Evolutionary conservation across 371 early-diverging fungal species (phyloP).

Genomic region (Zychaea mexicana): DNA sequence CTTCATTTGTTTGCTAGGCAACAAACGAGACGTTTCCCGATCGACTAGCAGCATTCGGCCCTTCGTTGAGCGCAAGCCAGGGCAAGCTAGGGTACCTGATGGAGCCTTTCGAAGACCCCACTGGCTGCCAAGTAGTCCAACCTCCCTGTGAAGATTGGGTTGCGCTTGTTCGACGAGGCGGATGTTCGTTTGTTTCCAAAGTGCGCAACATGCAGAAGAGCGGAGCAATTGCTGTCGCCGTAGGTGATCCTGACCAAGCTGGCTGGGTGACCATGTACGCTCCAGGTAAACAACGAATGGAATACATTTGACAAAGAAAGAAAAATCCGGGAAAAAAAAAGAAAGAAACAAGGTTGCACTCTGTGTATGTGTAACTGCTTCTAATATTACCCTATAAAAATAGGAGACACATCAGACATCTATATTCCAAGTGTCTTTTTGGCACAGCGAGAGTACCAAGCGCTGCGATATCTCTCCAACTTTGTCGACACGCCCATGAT

Average conservation of each 20-base stretch:
- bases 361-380: neutral
- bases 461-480: slow-evolving; percentile 45
- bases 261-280: slow-evolving; percentile 90
- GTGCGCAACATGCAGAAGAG: slow-evolving; percentile 86
- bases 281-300: slow-evolving; percentile 55
- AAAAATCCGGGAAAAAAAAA: neutral
- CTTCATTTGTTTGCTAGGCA: slow-evolving; percentile 28
- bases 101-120: slow-evolving; percentile 32
- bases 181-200: slow-evolving; percentile 86
- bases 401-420: slow-evolving; percentile 77
- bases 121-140: slow-evolving; percentile 41
- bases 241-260: slow-evolving; percentile 78
- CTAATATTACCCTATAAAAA: neutral
- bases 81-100: slow-evolving; percentile 56
- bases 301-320: no score
- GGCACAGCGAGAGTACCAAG: slow-evolving; percentile 64
- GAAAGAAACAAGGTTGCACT: neutral
- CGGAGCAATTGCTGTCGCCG: slow-evolving; percentile 85
- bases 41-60: slow-evolving; percentile 66
- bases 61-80: slow-evolving; percentile 53
- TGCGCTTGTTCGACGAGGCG: slow-evolving; percentile 82
- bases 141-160: slow-evolving; percentile 65
- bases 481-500: slow-evolving; percentile 45
- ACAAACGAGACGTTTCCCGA: slow-evolving; percentile 60
- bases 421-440: slow-evolving; percentile 79